Percentiles rank a stretch among this genome's conserved stretches.
phyloP scores from a whole-genome alignment of 345 rosid genomes.

The Hirschfeldia incana region DNA sequence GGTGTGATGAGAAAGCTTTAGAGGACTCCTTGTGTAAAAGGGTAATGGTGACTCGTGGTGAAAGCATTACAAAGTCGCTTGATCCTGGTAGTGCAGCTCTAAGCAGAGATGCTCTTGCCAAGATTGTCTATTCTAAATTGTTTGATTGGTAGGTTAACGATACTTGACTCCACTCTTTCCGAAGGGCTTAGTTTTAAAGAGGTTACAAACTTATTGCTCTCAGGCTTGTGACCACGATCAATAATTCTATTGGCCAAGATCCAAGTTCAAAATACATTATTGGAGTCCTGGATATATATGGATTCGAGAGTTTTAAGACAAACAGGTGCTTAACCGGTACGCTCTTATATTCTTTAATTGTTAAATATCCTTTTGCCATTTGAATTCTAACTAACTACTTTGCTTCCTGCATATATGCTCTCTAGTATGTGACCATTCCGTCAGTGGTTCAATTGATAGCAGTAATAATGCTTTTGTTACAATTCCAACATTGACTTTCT shows the following conservation, averaged over 20 bases:
- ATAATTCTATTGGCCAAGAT: slow-evolving; percentile 89
- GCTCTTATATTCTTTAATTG: slow-evolving; percentile 64
- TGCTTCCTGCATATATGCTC: not conserved
- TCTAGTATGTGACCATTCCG: no score
- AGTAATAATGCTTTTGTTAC: not conserved
- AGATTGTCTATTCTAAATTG: slow-evolving; percentile 84
- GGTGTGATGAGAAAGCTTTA: slow-evolving; percentile 87
- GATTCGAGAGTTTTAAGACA: slow-evolving; percentile 99
- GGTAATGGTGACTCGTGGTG: slow-evolving; percentile 95
- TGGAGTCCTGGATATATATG: slow-evolving; percentile 97
- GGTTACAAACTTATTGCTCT: slow-evolving; percentile 18
- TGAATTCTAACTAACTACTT: not conserved
- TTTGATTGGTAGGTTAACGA: slow-evolving; percentile 79
- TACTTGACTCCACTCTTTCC: not conserved
- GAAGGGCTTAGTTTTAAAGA: slow-evolving; percentile 8
- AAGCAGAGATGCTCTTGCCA: slow-evolving; percentile 96
- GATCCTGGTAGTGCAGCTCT: slow-evolving; percentile 85
- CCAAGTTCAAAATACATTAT: slow-evolving; percentile 72
- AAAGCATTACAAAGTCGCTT: slow-evolving; percentile 87
- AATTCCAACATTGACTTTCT: slow-evolving; percentile 21
- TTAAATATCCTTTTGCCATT: slow-evolving; percentile 19
- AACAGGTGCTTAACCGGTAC: slow-evolving; percentile 99
- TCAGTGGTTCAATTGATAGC: slow-evolving; percentile 6
- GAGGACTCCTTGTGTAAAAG: slow-evolving; percentile 91
- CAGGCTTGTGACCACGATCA: slow-evolving; percentile 96